Evolutionary conservation across 139 green algal species (phyloP).

Genomic region (Coelastrella sp.): DNA sequence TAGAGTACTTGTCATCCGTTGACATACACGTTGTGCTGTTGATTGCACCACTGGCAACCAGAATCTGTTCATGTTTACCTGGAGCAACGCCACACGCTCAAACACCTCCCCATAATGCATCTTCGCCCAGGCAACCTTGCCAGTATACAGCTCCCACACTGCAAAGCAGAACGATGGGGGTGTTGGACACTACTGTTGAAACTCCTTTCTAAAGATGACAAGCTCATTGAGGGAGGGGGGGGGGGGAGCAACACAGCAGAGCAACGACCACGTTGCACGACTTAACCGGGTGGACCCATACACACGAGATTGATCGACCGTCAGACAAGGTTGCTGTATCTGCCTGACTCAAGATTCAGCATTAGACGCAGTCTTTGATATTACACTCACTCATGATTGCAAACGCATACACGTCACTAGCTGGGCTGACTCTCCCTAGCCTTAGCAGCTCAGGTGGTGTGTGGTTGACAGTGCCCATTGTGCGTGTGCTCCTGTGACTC

Average conservation of each 20-base stretch:
- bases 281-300: too few relatives aligned
- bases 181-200: too few relatives aligned
- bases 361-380: neutral
- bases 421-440: conserved; percentile 11
- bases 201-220: too few relatives aligned
- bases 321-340: too few relatives aligned
- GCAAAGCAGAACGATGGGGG: neutral
- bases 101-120: conserved; percentile 47
- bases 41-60: neutral
- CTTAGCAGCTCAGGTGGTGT: conserved; percentile 30
- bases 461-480: conserved; percentile 27
- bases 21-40: neutral
- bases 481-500: conserved; percentile 25
- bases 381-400: conserved; percentile 20
- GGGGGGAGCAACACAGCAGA: too few relatives aligned
- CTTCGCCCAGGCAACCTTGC: neutral
- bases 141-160: conserved; percentile 50
- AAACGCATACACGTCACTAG: conserved; percentile 28
- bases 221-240: too few relatives aligned
- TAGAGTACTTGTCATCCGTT: neutral
- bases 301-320: too few relatives aligned
- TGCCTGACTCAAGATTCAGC: too few relatives aligned
- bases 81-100: conserved; percentile 26
- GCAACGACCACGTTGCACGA: too few relatives aligned
- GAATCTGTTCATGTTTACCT: neutral